Evolutionary conservation across 208 protist genomes (phyloP), one percentile per base, ranked within the genome.

Genomic region (Vickermania ingenoplastis): DNA sequence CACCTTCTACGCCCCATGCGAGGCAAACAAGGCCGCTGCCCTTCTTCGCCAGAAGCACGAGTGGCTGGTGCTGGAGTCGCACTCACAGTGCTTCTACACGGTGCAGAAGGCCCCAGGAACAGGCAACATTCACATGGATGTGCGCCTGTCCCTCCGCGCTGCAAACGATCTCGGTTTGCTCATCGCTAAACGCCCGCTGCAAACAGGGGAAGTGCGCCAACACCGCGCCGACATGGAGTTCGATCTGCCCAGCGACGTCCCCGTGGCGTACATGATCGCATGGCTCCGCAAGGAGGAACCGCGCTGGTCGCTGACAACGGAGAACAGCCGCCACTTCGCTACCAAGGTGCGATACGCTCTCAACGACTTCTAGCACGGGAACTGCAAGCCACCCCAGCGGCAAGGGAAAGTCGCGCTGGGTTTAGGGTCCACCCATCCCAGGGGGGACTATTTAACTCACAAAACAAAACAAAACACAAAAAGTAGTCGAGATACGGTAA

Each of bases 241-340:
- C 59, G 89, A 95, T 52, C 64, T 92, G 22, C 83, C 89, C 1
- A 86, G 71, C 58, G 83, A 92, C 48, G 74, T 95, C 23, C 79
- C 79, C 49, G 79, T 95, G 30, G 89, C 89, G 3, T 95, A 95
- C 67, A 82, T 95, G 78, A 92, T 95, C 70, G 89, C 86, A 5
- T 95, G 89, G 86, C 73, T 92, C 58, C 78, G 89, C 56, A 95
- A 95, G 58, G 89, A 95, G 57, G 89, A 95, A 67, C 89, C 89
- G 28, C 81, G 89, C 23, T 95, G 89, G 89, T 67, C 86, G 3
- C 86, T 92, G 51, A 91, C 89, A 3, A 95, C 89, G 2, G 89
- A 95, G 50, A 95, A 95, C 65, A 91, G 77, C 28, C 75, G 83
- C 28, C 86, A 93, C 2, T 95, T 95, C 57, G 83, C 84, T 27